Base-by-base conservation (phyloP, 1,284 basidiomycete species). In the Leccinum variabile region DNA sequence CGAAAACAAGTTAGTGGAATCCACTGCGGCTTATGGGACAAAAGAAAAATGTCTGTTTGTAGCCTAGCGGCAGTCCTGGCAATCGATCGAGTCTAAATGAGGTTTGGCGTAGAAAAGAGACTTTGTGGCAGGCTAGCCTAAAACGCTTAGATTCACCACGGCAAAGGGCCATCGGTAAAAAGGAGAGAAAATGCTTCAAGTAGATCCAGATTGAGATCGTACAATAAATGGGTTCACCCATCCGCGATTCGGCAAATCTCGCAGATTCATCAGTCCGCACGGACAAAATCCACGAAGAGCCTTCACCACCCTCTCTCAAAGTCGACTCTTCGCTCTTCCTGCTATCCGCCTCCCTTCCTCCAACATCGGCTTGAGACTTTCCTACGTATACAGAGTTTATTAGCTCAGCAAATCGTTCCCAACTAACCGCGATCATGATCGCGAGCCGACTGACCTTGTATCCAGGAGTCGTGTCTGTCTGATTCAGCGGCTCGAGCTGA, bases 401-500 rank as follows among this genome's bases (percentile, higher is more conserved):
- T 53, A 14, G 28, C 16, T 53, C 28, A 53, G 52, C 28, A 5
- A 46, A 46, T 22, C n/a, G 9, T 5, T 44, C 18, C 9, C 22
- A 56, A 9, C 14, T 3, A 3, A 14, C 62, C 28, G 6, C 6
- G 28, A 28, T 28, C 53, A 16, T 13, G 28, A 54, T 54, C 16
- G 18, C 30, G 2, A 5, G 32, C 25, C n/a, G 22, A 70, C 77
- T 59, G 54, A 85, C 86, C 75, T 81, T 73, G 67, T 89, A 89
- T 30, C 81, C 86, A 14, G 79, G 78, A 1, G 83, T 76, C 6
- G 83, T 76, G 52, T 83, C 80, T 0, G 72, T 76, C 61, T 78
- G 74, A 70, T 91, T 92, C 57, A 91, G 70, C 1, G 90, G 89
- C 63, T 91, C 89, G 2, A 71, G 72, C 70, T 89, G 83, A 1